Percentiles rank a stretch among this genome's conserved stretches.
Evolutionary conservation across 495 filamentous ascomycete genomes (phyloP).

Genomic region (Tuber borchii): DNA sequence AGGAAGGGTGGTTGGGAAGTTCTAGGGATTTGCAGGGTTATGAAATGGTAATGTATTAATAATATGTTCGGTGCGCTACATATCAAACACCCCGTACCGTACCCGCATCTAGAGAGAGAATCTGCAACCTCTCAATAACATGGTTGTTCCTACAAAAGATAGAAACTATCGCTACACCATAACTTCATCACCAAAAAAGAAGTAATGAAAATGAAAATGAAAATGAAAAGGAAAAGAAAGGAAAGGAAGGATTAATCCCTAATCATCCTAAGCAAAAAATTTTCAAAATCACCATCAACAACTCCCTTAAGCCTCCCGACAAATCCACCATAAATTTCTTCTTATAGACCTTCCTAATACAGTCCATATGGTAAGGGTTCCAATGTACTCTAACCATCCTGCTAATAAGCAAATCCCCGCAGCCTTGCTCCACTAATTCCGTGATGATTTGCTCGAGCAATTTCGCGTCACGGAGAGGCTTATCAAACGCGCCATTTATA

Average conservation of each 20-base stretch:
- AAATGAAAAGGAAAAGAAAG: not conserved
- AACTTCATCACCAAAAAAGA: not conserved
- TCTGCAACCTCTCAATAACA: not conserved
- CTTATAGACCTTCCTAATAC: slow-evolving; percentile 63
- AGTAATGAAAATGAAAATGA: too few species aligned
- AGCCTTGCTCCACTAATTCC: slow-evolving; percentile 48
- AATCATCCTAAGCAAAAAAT: slow-evolving; percentile 53
- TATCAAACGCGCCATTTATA: slow-evolving; percentile 93
- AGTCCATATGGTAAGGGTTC: slow-evolving; percentile 68
- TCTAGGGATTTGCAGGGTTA: slow-evolving; percentile 40
- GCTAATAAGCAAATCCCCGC: slow-evolving; percentile 75
- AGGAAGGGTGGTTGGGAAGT: slow-evolving; percentile 83
- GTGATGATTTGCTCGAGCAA: slow-evolving; percentile 79
- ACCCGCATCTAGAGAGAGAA: not conserved
- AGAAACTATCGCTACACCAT: not conserved
- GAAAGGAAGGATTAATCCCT: slow-evolving; percentile 20
- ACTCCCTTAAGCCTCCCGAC: slow-evolving; percentile 51
- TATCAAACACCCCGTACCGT: not conserved
- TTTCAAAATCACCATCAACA: slow-evolving; percentile 52
- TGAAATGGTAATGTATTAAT: slow-evolving; percentile 18
- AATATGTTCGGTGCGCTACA: not conserved
- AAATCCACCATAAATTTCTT: slow-evolving; percentile 65
- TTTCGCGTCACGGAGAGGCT: slow-evolving; percentile 85
- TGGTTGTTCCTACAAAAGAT: not conserved
- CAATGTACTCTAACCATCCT: slow-evolving; percentile 76